Evolutionary conservation across 441 rosid species (phyloP), one percentile per base, ranked within the genome.

Genomic region (Raphanus hybrid): DNA sequence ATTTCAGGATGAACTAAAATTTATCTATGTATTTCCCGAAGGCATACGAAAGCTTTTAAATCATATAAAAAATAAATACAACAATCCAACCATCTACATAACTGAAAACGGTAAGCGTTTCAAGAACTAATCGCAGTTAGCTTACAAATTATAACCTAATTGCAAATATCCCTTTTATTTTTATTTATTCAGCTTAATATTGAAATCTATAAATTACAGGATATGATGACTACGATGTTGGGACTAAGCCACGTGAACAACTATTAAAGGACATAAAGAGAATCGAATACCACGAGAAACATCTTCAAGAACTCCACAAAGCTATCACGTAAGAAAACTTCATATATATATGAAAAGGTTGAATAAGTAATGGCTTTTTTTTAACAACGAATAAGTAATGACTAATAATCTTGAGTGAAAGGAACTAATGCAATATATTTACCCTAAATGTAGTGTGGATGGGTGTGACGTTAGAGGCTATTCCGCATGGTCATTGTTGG

Each of bases 401-500:
- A 52, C 58, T 52, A 41, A 9, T 48, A 35, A 15, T 14, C 12
- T 0, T 29, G 16, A 16, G 2, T 29, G 18, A 20, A 12, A 29
- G 9, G 15, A 60, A 58, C 29, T n/a, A 29, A n/a, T 29, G 8
- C n/a, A 11, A 27, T 23, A 26, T 11, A 12, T 60, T 60, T 18
- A 10, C 63, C 54, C 27, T 29, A 74, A 55, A 64, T 69, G 67
- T 55, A 74, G 82, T 52, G 75, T 20, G 67, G 80, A 80, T 16
- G 59, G 59, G 23, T 54, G 59, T 54, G 59, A 54, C 6, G 86
- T 89, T 8, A 87, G 79, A 39, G 92, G 91, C 5, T 89, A 82
- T 54, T 54, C 80, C 18, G 75, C 76, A 6, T 85, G 90, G 90
- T 84, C 90, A 5, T 81, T 88, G 45, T 50, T 85, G 55, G 91